A percentile compares a stretch with the other conserved stretches of the same genome.
Evolutionary conservation across 306 rosid species (phyloP).

Genomic region (Vicia villosa): DNA sequence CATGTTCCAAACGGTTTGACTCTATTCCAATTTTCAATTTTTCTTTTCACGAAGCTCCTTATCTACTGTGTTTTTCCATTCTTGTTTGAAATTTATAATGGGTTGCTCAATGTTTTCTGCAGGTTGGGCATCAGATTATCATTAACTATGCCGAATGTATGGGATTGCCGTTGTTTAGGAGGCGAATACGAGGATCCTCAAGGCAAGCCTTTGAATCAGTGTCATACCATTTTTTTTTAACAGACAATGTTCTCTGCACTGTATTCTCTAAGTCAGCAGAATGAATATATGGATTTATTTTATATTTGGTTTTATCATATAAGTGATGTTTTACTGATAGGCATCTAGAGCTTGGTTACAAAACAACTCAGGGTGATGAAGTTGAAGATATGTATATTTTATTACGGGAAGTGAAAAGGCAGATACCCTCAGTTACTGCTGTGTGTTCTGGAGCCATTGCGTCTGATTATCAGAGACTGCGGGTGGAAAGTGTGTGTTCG

Average conservation of each 20-base stretch:
- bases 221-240: not conserved
- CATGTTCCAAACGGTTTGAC: conserved; percentile 91
- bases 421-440: conserved; percentile 78
- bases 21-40: not conserved
- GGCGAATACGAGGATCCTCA: conserved; percentile 89
- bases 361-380: conserved; percentile 85
- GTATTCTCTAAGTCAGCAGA: not conserved
- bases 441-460: conserved; percentile 98
- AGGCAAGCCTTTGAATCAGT: conserved; percentile 66
- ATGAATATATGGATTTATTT: conserved; percentile 23
- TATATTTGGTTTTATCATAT: conserved; percentile 22
- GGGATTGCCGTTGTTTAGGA: conserved; percentile 94
- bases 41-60: not conserved
- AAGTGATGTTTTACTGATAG: conserved; percentile 35
- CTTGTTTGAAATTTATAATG: conserved; percentile 16
- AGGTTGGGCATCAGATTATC: conserved; percentile 98
- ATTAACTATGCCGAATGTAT: conserved; percentile 88
- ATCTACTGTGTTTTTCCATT: conserved; percentile 29
- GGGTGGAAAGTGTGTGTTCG: conserved; percentile 97
- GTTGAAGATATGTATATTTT: conserved; percentile 91
- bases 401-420: conserved; percentile 82
- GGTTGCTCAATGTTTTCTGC: conserved; percentile 38
- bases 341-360: conserved; percentile 84
- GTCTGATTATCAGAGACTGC: conserved; percentile 93
- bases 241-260: not conserved